A percentile compares a stretch with the other conserved stretches of the same genome.
Evolutionary conservation across 768 basidiomycete species (phyloP).

Genomic region (Tephrocybe sp.): DNA sequence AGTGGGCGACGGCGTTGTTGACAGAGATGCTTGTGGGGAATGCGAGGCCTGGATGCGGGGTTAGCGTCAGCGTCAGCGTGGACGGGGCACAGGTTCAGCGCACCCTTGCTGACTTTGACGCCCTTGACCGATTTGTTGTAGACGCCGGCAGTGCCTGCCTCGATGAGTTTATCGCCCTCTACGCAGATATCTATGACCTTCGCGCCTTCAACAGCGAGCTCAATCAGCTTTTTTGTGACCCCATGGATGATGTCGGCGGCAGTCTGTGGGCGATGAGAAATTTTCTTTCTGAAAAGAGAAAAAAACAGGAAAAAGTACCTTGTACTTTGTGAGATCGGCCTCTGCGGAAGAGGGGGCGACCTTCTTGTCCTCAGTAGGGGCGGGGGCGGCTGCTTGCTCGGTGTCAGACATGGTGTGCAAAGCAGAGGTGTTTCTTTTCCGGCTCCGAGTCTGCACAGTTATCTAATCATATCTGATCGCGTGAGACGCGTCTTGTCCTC

Average conservation of each 20-base stretch:
- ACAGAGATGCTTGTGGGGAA: constrained; percentile 95
- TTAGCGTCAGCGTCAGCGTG: background rate
- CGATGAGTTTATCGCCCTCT: constrained; percentile 92
- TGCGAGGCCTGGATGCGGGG: constrained; percentile 63
- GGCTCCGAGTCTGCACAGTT: constrained; percentile 8
- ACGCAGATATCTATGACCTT: constrained; percentile 88
- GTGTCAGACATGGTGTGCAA: constrained; percentile 62
- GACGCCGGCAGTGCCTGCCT: constrained; percentile 78
- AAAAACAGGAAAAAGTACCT: constrained; percentile 45
- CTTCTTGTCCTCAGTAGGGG: constrained; percentile 47
- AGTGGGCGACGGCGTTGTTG: constrained; percentile 95
- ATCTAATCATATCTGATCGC: constrained; percentile 22
- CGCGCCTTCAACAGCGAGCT: constrained; percentile 75
- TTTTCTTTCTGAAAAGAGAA: constrained; percentile 4
- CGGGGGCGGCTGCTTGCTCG: constrained; percentile 42
- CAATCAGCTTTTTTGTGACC: constrained; percentile 84
- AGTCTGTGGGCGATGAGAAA: constrained; percentile 44
- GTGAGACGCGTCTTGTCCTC: background rate
- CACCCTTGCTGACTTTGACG: constrained; percentile 85
- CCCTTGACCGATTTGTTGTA: constrained; percentile 93
- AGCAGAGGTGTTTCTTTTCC: constrained; percentile 7
- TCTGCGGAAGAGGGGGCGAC: constrained; percentile 58
- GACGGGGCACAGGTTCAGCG: constrained; percentile 9
- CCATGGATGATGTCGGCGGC: constrained; percentile 89
- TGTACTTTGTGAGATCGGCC: constrained; percentile 85